Conservation (phyloP, 768 basidiomycete genomes). For the Lyophyllum shimeji region DNA sequence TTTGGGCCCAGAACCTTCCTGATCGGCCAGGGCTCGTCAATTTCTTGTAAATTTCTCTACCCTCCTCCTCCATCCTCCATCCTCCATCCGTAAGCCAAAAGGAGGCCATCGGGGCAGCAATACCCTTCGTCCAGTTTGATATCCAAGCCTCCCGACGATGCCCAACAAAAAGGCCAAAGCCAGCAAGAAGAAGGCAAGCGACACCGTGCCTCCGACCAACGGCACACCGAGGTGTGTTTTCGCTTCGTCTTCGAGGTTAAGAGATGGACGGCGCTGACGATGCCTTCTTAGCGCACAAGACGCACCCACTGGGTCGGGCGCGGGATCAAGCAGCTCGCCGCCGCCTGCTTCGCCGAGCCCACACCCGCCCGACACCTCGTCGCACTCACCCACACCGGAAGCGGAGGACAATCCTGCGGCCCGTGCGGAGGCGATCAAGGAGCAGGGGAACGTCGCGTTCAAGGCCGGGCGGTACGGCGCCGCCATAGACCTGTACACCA, state of each 20-base stretch:
- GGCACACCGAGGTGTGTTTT: conserved; percentile 10
- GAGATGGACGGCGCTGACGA: not conserved
- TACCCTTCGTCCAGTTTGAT: conserved; percentile 7
- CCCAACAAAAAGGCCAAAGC: conserved; percentile 21
- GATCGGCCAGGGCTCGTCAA: not conserved
- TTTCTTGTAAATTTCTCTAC: not conserved
- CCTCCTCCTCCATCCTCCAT: not conserved
- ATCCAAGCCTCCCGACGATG: conserved; percentile 9
- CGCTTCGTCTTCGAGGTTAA: not conserved
- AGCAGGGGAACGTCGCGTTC: conserved; percentile 75
- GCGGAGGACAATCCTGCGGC: conserved; percentile 38
- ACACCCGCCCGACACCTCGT: not conserved
- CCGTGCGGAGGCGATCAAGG: conserved; percentile 65
- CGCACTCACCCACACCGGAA: conserved; percentile 24
- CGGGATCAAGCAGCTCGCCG: conserved; percentile 14
- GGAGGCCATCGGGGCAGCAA: not conserved
- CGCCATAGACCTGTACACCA: conserved; percentile 73
- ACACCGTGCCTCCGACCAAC: not conserved
- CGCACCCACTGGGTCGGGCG: conserved; percentile 3
- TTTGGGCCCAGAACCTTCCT: not conserved
- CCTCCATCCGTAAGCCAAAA: too few species aligned
- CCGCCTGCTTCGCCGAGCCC: conserved; percentile 15
- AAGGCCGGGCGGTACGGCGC: conserved; percentile 62
- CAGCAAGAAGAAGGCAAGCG: conserved; percentile 18
- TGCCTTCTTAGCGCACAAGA: not conserved